Conservation (phyloP, 164 flowering plant species). For the Platanus orientalis region DNA sequence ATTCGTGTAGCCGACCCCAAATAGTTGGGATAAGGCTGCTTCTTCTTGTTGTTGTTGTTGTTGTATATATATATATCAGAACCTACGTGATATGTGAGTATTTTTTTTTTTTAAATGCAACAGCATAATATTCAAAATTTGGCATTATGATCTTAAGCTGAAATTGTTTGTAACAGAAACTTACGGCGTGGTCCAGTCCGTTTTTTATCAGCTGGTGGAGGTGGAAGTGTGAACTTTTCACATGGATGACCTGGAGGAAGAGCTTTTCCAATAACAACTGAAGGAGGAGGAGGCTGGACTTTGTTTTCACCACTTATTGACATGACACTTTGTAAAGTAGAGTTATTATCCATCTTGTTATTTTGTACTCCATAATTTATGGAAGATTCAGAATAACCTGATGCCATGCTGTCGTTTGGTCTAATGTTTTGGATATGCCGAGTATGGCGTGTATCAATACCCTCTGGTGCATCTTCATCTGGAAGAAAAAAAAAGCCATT, state of each 20-base stretch:
- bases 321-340: constrained; percentile 9
- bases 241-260: constrained; percentile 50
- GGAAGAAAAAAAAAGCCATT: constrained; percentile 7
- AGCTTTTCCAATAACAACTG: constrained; percentile 1
- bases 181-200: constrained; percentile 92
- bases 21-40: too few species aligned
- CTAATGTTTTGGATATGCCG: constrained; percentile 11
- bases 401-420: constrained; percentile 9
- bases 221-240: constrained; percentile 60
- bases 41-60: too few species aligned
- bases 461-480: constrained; percentile 25
- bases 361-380: constrained; percentile 7
- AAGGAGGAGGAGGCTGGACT: constrained; percentile 20
- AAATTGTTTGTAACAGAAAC: constrained; percentile 21
- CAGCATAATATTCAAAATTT: neutral
- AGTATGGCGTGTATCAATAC: constrained; percentile 12
- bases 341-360: constrained; percentile 8
- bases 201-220: constrained; percentile 65
- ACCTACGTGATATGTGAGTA: too few species aligned
- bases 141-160: constrained; percentile 7
- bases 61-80: too few species aligned
- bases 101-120: too few species aligned
- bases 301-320: constrained; percentile 16
- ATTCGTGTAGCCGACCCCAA: too few species aligned
- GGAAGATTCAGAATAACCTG: constrained; percentile 8